Percentiles rank a stretch among this genome's conserved stretches.
phyloP scores from a whole-genome alignment of 352 stramenopile species.

The Pythium brachiatum region DNA sequence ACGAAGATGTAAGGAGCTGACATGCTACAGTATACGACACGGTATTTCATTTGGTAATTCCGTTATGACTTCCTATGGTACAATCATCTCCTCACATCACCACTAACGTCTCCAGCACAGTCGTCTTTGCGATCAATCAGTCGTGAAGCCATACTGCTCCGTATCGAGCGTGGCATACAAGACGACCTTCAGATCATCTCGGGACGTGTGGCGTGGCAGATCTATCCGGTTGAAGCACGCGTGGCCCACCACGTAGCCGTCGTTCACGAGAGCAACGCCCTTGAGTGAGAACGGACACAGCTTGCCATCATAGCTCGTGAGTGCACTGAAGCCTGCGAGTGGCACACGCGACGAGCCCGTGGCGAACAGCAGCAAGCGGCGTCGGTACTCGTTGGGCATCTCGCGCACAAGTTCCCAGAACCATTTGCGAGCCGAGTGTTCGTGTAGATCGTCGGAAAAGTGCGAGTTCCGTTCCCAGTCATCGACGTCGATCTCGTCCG shows the following conservation, averaged over 20 bases:
- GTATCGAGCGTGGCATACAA: slow-evolving; percentile 46
- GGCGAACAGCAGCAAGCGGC: slow-evolving; percentile 71
- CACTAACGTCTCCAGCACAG: too few relatives aligned
- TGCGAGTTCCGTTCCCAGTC: slow-evolving; percentile 93
- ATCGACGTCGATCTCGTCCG: slow-evolving; percentile 94
- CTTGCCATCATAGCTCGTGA: slow-evolving; percentile 78
- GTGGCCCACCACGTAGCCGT: slow-evolving; percentile 39
- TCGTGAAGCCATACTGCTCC: slow-evolving; percentile 65
- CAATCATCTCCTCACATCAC: too few relatives aligned
- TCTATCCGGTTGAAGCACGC: slow-evolving; percentile 88
- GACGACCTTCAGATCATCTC: slow-evolving; percentile 63
- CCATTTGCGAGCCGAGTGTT: slow-evolving; percentile 54
- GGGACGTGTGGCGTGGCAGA: slow-evolving; percentile 90
- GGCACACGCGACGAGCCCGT: slow-evolving; percentile 81
- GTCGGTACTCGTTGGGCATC: slow-evolving; percentile 75
- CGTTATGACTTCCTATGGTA: neutral
- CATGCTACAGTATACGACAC: neutral
- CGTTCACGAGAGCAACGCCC: slow-evolving; percentile 29
- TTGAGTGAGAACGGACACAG: slow-evolving; percentile 76
- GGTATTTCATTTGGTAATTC: slow-evolving; percentile 2
- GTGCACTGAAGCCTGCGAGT: slow-evolving; percentile 59
- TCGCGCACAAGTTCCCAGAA: slow-evolving; percentile 96
- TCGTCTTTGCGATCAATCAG: slow-evolving; percentile 24
- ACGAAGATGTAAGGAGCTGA: neutral
- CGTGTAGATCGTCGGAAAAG: slow-evolving; percentile 45